Evolutionary conservation across 257 asterid genomes (phyloP).

Genomic region (Salvia miltiorrhiza): DNA sequence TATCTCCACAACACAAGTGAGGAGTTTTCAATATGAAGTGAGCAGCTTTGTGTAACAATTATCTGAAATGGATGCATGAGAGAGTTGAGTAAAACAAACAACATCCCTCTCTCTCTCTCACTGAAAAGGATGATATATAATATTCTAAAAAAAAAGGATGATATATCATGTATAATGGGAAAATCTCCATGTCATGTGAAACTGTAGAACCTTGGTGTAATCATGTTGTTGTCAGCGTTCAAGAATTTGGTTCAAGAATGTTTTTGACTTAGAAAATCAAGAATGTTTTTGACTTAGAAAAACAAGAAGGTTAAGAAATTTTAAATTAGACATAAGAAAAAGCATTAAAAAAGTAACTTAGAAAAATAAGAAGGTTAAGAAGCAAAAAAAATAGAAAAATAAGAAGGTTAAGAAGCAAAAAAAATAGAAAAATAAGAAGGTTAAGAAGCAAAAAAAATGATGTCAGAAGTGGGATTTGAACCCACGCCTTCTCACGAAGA

Average conservation of each 20-base stretch:
- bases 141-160: too few species aligned
- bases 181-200: too few species aligned
- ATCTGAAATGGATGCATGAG: background rate
- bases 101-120: background rate
- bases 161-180: too few species aligned
- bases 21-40: background rate
- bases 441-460: background rate
- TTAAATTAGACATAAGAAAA: too few species aligned
- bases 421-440: too few species aligned
- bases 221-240: background rate
- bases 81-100: background rate
- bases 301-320: background rate
- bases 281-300: background rate
- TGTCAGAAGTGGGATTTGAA: slow-evolving; percentile 81
- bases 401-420: too few species aligned
- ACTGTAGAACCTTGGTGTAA: background rate
- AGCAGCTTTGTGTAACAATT: background rate
- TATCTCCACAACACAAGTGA: background rate
- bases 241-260: background rate
- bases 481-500: slow-evolving; percentile 84
- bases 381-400: background rate
- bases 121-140: too few species aligned
- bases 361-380: background rate
- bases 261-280: background rate
- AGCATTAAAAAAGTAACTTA: too few species aligned